Base-by-base conservation (phyloP, 2,329 filamentous ascomycete genomes). In the Fusarium buxicola region DNA sequence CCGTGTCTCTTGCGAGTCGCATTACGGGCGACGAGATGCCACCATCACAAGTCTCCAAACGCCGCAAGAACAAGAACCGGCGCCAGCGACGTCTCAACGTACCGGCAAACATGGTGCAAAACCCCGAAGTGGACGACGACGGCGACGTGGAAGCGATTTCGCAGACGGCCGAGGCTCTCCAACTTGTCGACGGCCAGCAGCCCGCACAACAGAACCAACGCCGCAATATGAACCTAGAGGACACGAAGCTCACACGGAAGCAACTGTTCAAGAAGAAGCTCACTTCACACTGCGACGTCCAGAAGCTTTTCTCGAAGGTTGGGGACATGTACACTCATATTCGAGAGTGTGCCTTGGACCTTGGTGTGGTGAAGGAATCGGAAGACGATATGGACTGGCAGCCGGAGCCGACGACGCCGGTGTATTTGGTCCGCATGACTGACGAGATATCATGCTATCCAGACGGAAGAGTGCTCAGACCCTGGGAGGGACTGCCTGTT, bases 381-480 rank as follows among this genome's bases (percentile, higher is more conserved):
- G 31, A 56, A 5, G 60, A 62, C n/a, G 43, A 27, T 8, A 68
- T 67, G 57, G 64, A 60, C 16, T 67, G 64, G 57, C 60, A 67
- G 16, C 36, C 61, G 7, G 60, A 65, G 24, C 60, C 52, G 4
- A 55, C 50, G 2, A 67, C 18, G 2, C 47, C 24, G n/a, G 57
- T 67, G 3, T 43, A 56, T 35, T 11, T 67, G n/a, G 60, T 67
- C 8, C 41, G 46, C 3, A 49, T 15, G 16, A 12, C 2, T 8
- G 41, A 55, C 3, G 56, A 66, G 44, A 21, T 57, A n/a, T 50
- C 52, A 11, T 65, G 39, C 2, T 65, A 65, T 52, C 48, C 32
- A 12, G 34, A 52, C 7, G 45, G 31, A 8, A 45, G n/a, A 8
- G 40, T 52, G 5, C 5, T 15, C 9, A 34, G 27, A 25, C 48